These are phyloP conservation scores for Lotus japonicus DNA, from an alignment of 306 rosid genomes.

Conservation along the genomic window DNA sequence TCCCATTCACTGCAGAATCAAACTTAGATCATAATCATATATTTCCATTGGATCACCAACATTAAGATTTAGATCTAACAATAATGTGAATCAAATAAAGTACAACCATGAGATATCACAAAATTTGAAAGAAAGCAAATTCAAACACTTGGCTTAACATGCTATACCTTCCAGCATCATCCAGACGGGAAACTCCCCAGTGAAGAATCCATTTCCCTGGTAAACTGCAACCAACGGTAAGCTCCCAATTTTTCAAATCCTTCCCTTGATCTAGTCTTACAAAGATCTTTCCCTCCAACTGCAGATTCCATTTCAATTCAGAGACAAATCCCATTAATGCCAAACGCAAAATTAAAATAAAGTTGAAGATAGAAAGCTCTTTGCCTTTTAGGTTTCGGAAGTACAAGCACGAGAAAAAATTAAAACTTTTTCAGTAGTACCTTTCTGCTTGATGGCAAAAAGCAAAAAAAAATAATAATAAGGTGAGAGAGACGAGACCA, in stretches of 20 bases:
- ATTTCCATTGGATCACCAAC: constrained; percentile 4
- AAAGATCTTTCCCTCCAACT: constrained; percentile 79
- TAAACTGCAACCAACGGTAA: constrained; percentile 73
- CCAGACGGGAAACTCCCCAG: constrained; percentile 81
- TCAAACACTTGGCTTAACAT: constrained; percentile 15
- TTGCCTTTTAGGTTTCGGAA: background rate
- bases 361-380: background rate
- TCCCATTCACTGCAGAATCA: constrained; percentile 82
- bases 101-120: constrained; percentile 4
- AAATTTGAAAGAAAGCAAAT: background rate
- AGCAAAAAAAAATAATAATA: background rate
- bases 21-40: constrained; percentile 6
- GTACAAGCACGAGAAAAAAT: constrained; percentile 3
- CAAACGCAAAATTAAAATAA: constrained; percentile 14
- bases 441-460: too few species aligned
- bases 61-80: background rate
- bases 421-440: background rate
- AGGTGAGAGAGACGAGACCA: constrained; percentile 34
- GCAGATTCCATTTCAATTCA: constrained; percentile 31
- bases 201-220: constrained; percentile 93
- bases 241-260: constrained; percentile 38
- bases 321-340: constrained; percentile 6
- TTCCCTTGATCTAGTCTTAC: constrained; percentile 55
- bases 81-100: constrained; percentile 8
- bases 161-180: constrained; percentile 65